phyloP scores from a whole-genome alignment of 495 filamentous ascomycete genomes.

The Pyronema omphalodes region DNA sequence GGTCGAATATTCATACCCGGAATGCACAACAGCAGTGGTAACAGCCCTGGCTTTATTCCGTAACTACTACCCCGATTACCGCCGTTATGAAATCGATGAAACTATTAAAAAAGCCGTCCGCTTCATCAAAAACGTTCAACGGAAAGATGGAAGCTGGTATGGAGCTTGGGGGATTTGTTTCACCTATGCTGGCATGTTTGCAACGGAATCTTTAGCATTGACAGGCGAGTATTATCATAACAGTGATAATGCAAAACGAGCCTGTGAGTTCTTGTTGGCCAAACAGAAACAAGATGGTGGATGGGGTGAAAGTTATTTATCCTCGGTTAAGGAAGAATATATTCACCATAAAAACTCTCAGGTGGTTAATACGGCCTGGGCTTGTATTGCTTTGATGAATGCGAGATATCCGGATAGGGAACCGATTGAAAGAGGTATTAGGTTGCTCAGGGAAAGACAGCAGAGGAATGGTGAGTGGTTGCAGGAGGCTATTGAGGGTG shows the following conservation, averaged over 20 bases:
- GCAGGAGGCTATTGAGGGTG: constrained; percentile 89
- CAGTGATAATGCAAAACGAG: constrained; percentile 47
- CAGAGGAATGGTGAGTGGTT: constrained; percentile 80
- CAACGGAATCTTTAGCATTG: constrained; percentile 64
- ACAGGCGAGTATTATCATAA: constrained; percentile 66
- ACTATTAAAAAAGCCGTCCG: constrained; percentile 52
- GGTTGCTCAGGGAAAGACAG: constrained; percentile 70
- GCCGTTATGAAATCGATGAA: constrained; percentile 49
- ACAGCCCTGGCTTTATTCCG: constrained; percentile 70
- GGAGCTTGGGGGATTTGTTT: constrained; percentile 96
- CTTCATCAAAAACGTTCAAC: constrained; percentile 67
- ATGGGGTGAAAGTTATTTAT: constrained; percentile 89
- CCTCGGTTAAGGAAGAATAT: constrained; percentile 44
- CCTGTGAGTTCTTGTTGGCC: constrained; percentile 67
- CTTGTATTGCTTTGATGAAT: constrained; percentile 64
- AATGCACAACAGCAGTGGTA: constrained; percentile 93
- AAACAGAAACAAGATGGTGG: constrained; percentile 78
- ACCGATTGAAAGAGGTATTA: constrained; percentile 54
- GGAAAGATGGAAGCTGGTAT: constrained; percentile 81
- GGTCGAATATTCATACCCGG: constrained; percentile 94
- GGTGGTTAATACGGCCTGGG: constrained; percentile 89
- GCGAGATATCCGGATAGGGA: constrained; percentile 61
- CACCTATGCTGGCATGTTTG: constrained; percentile 92
- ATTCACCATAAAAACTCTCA: constrained; percentile 47
- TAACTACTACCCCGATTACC: constrained; percentile 61